Evolutionary conservation across 345 rosid species (phyloP), one percentile per base, ranked within the genome.

Genomic region (Eucalyptus caleyi): DNA sequence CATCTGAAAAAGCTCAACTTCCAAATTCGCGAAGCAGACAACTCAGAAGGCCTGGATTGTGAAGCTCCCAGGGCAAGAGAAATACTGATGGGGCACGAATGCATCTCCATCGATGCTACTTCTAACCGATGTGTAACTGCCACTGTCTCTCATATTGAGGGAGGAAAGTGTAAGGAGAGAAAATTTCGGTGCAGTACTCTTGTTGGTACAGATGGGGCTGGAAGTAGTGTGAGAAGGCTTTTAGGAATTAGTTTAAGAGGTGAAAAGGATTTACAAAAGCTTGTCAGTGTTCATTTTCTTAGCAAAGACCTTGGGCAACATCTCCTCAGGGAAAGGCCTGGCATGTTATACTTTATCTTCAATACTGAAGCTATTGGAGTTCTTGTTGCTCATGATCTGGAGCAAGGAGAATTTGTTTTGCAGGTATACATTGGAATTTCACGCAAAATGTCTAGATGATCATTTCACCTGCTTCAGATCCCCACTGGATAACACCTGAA

Each of bases 371-470:
- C 95, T 62, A 97, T 96, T 85, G 99, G 99, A 54, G 98, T 96
- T 89, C 95, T 97, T 86, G 98, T 97, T 94, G 99, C 98, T 86
- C 99, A 97, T 93, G 99, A 97, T 93, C 97, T 97, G 89, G 90
- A 91, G 89, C 93, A 96, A 92, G 99, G 99, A 87, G 99, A 97
- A 91, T 97, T 97, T 42, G 93, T 97, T 30, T 93, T 97, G 93
- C 99, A 97, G 99, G 99, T 96, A 93, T 40, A 49, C 19, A 67
- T 88, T 89, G 80, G 24, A 51, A 81, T 82, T 45, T 24, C 65
- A n/a, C 19, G 87, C 56, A 56, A 32, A 23, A 16, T 65, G 50
- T 53, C 67, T 23, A 14, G 19, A 4, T 82, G 27, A n/a, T 54
- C 10, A 86, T 37, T 86, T 26, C n/a, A 12, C 47, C n/a, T 50